Base-by-base conservation (phyloP, 208 protist species). In the Leishmania lainsoni region DNA sequence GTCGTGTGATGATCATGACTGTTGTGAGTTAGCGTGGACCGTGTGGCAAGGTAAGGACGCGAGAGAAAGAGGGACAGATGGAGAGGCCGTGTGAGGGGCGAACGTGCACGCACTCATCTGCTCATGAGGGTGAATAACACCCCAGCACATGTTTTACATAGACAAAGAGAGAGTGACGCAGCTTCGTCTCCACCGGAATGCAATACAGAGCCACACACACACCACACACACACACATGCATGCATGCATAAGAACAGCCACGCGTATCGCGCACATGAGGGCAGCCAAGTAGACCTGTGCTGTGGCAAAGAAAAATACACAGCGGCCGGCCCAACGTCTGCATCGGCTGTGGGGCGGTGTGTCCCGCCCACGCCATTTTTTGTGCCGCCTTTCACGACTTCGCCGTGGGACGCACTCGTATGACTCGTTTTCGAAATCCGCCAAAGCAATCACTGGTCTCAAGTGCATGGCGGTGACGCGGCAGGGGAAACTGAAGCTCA, bases 81-180 rank as follows among this genome's bases (percentile, higher is more conserved):
- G 66, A 20, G 39, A 35, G 66, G 4, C 2, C 4, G 66, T 71
- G 6, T 49, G 39, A 8, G 66, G 14, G 39, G 69, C 4, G 20
- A 16, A 73, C 45, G 39, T 10, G 26, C 45, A 1, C 69, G 32
- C 69, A 73, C 69, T 71, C 39, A 73, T 16, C 26, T 73, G 42
- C 45, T 32, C 42, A 35, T 29, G 45, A 52, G 8, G 45, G 45
- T 45, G 29, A 54, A n/a, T 9, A 26, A 61, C 32, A n/a, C 49
- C n/a, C 29, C n/a, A 48, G 52, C 72, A 76, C 3, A 76, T 26
- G 52, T 5, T 51, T 56, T 56, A 22, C n/a, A 75, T 75, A 75
- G 70, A 75, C 32, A 70, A 35, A 42, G 12, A 45, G 42, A 45
- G 49, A 75, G 26, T 14, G 48, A 8, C 66, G 22, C 32, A 45